Base-by-base conservation (phyloP, 768 basidiomycete genomes). In the Boletus rex-veris region DNA sequence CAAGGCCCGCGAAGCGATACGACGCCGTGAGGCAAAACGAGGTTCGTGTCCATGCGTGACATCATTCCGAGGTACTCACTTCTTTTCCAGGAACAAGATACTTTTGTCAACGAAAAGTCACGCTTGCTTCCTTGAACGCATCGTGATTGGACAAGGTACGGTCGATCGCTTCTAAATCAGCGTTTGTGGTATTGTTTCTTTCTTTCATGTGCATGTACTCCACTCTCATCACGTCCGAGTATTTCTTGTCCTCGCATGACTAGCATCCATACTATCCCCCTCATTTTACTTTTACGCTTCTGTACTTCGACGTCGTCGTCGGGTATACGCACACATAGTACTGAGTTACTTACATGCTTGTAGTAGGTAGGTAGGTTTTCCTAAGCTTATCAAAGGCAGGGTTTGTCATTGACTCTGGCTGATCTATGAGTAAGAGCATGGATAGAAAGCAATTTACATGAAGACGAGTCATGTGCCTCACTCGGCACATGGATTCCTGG, bases 91-190 rank as follows among this genome's bases (percentile, higher is more conserved):
- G 40, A 28, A 4, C 46, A 53, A 19, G 55, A 16, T 18, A 4
- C 28, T 0, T 60, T 62, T n/a, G 42, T 54, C 45, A 54, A 54
- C 18, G 68, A 70, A 53, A 69, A 69, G 56, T 55, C 64, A 14
- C 57, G 52, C 21, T 45, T 66, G 42, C 55, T 69, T 35, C 57
- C 61, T 38, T 69, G 58, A 68, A 50, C 10, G 47, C 3, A 19
- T 15, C 33, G 18, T 19, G 19, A 46, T 37, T 8, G 45, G 10
- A 15, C 18, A 10, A 26, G 36, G 4, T 8, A 11, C 7, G 28
- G 16, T 7, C 7, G 14, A 16, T 19, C 7, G 18, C 18, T 43
- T 2, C n/a, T 51, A 19, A 40, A 39, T 14, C 24, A 28, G 11
- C 26, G 9, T 36, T 21, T 36, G 12, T 14, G 7, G 18, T 35